Percentiles rank a stretch among this genome's conserved stretches.
phyloP scores from a whole-genome alignment of 1,139 yeast genomes.

The Hyphopichia burtonii region DNA sequence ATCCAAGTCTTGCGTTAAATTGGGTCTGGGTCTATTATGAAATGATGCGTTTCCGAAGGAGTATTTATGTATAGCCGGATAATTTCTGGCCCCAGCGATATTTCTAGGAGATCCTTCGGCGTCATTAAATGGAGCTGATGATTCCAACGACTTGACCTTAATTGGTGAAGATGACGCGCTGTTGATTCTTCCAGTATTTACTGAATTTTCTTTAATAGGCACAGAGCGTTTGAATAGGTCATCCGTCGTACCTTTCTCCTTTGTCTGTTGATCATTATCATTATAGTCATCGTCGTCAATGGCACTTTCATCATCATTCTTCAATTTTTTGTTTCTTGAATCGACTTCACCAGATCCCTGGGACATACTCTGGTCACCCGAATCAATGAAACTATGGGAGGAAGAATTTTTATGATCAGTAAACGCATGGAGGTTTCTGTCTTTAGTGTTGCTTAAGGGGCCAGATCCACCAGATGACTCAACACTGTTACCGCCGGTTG shows the following conservation, averaged over 20 bases:
- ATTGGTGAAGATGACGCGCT: conserved; percentile 1
- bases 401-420: conserved; percentile 13
- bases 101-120: not conserved
- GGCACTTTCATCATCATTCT: conserved; percentile 15
- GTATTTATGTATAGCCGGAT: not conserved
- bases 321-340: not conserved
- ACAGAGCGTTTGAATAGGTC: not conserved
- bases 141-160: not conserved
- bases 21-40: not conserved
- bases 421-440: conserved; percentile 2
- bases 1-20: conserved; percentile 28
- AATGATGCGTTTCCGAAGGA: conserved; percentile 2
- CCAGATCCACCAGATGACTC: conserved; percentile 1
- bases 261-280: conserved; percentile 7
- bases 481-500: conserved; percentile 4
- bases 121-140: not conserved
- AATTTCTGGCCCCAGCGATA: not conserved
- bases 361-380: conserved; percentile 20
- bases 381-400: conserved; percentile 22
- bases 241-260: not conserved
- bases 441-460: not conserved
- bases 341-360: not conserved
- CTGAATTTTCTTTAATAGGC: not conserved
- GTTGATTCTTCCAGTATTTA: not conserved
- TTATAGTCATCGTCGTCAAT: conserved; percentile 16